A percentile compares a stretch with the other conserved stretches of the same genome.
phyloP scores from a whole-genome alignment of 768 basidiomycete genomes.

The Rhodosporidiobolus odoratus region DNA sequence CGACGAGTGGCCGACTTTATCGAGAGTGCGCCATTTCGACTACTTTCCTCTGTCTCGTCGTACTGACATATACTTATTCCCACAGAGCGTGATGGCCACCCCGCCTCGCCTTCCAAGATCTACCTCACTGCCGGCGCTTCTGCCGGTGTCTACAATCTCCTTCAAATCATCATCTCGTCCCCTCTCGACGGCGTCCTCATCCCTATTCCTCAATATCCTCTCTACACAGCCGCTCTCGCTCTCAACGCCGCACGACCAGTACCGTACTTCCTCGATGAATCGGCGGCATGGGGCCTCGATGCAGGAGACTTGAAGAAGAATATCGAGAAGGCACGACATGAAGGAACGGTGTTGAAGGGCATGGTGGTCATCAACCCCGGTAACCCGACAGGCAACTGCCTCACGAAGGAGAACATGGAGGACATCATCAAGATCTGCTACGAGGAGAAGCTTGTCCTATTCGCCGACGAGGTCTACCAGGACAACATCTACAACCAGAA shows the following conservation, averaged over 20 bases:
- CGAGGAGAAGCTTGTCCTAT: conserved; percentile 72
- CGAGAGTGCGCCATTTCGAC: conserved; percentile 55
- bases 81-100: conserved; percentile 81
- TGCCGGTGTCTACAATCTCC: conserved; percentile 79
- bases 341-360: conserved; percentile 66
- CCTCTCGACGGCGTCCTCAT: conserved; percentile 75
- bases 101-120: conserved; percentile 73
- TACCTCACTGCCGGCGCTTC: conserved; percentile 95
- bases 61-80: conserved; percentile 11
- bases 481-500: conserved; percentile 67
- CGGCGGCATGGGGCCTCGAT: conserved; percentile 74
- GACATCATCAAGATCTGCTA: conserved; percentile 78
- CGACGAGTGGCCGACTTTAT: conserved; percentile 85
- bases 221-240: conserved; percentile 92
- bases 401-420: conserved; percentile 65
- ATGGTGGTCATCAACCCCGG: conserved; percentile 98
- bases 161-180: conserved; percentile 68
- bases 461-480: conserved; percentile 99
- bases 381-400: conserved; percentile 87
- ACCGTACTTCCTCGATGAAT: conserved; percentile 84
- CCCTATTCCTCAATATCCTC: conserved; percentile 95
- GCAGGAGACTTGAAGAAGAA: conserved; percentile 61
- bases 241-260: conserved; percentile 72
- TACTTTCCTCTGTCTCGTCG: not conserved
- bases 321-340: conserved; percentile 59